Conservation (phyloP, 108 stramenopile species). For the Cyclostephanos tholiformis region DNA sequence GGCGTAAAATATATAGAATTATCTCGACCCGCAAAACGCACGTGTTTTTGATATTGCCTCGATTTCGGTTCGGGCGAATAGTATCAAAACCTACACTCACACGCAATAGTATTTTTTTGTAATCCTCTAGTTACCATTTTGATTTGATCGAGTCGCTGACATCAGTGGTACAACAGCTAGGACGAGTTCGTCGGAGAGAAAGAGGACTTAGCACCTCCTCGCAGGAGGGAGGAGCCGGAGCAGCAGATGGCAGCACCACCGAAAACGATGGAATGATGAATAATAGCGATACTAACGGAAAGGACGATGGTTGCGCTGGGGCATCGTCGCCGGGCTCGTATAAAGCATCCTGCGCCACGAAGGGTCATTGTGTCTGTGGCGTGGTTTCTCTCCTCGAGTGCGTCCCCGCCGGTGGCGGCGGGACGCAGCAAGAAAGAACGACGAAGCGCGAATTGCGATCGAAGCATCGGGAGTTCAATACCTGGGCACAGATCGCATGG, state of each 20-base stretch:
- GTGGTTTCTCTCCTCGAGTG: constrained; percentile 73
- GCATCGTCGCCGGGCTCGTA: neutral
- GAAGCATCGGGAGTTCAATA: constrained; percentile 64
- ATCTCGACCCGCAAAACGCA: neutral
- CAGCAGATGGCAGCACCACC: neutral
- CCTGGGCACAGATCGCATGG: constrained; percentile 46
- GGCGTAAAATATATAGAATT: neutral
- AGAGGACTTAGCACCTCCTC: constrained; percentile 37
- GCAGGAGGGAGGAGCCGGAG: constrained; percentile 9
- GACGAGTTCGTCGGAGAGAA: constrained; percentile 17
- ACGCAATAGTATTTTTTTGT: too few relatives aligned
- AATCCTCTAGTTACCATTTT: constrained; percentile 86
- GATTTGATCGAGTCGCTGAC: constrained; percentile 69
- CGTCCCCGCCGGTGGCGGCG: constrained; percentile 27
- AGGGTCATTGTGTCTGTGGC: constrained; percentile 54
- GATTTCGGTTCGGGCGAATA: too few relatives aligned
- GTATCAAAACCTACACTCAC: too few relatives aligned
- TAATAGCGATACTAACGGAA: neutral
- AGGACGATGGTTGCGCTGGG: neutral
- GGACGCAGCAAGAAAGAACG: constrained; percentile 35
- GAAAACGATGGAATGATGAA: neutral
- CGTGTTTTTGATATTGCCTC: too few relatives aligned
- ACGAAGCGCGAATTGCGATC: constrained; percentile 45
- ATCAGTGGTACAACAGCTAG: constrained; percentile 14
- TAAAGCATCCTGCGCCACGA: neutral